Evolutionary conservation across 2,329 filamentous ascomycete species (phyloP), one percentile per base, ranked within the genome.

Genomic region (Nothophaeocryptopus gaeumannii): DNA sequence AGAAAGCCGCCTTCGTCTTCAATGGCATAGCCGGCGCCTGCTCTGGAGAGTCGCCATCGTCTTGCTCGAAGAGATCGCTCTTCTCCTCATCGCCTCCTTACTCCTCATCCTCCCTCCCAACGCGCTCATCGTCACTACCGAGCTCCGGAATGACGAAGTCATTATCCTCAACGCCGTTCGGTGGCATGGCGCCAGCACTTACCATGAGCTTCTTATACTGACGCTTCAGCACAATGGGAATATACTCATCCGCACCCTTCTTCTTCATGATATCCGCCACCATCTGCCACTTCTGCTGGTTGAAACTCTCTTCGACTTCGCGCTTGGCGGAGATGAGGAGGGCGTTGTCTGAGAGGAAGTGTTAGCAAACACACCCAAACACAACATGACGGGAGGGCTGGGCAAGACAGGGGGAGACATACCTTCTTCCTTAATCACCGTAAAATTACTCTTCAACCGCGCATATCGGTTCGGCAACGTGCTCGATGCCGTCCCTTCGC

Each of bases 171-270:
- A 65, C 51, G 2, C 59, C 60, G 8, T 47, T 38, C 15, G 61
- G 61, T 33, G 61, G 57, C 31, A 36, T 41, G 8, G 45, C 41
- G 2, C 58, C 60, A 5, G 37, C 39, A 41, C 58, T 63, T 51
- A 66, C 60, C 56, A 62, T 65, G 33, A 72, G 43, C 55, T 72
- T 69, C 63, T 71, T 72, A 55, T 68, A 71, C 56, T 70, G 68
- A 53, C 71, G 67, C 60, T 68, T 64, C 16, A 74, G 50, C 7
- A 64, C 60, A 13, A 63, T 53, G 8, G 58, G 47, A 32, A 69
- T 58, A 46, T 72, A 73, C 20, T 59, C 60, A 11, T 55, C 56
- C 1, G 69, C 69, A 3, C 65, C 63, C 16, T 59, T 59, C 7
- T 57, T 52, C 15, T 59, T 59, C 45, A 74, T 60, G 7, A 58